Conservation (phyloP, 345 rosid species). For the Salix purpurea region DNA sequence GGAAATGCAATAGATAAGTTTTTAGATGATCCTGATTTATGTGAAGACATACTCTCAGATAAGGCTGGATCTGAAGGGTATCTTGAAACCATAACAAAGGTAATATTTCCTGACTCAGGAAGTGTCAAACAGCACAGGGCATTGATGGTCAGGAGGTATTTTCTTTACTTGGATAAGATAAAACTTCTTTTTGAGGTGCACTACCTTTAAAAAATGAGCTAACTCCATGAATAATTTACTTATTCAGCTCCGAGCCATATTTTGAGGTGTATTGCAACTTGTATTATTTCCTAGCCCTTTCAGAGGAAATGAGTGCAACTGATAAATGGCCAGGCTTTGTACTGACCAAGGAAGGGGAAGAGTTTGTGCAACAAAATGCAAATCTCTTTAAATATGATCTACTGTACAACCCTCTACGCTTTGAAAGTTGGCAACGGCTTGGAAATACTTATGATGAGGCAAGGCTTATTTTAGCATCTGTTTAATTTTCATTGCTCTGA, state of each 20-base stretch:
- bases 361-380: slow-evolving; percentile 88
- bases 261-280: slow-evolving; percentile 77
- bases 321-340: slow-evolving; percentile 99
- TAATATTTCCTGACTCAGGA: slow-evolving; percentile 52
- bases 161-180: slow-evolving; percentile 7
- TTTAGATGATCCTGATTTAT: slow-evolving; percentile 73
- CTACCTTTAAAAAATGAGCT: slow-evolving; percentile 5
- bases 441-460: slow-evolving; percentile 94
- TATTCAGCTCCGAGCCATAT: slow-evolving; percentile 77
- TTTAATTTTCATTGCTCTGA: slow-evolving; percentile 3
- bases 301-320: slow-evolving; percentile 92
- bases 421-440: slow-evolving; percentile 94
- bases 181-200: neutral
- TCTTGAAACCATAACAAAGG: slow-evolving; percentile 61
- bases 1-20: slow-evolving; percentile 79
- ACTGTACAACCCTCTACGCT: slow-evolving; percentile 78
- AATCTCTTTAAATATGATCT: slow-evolving; percentile 85
- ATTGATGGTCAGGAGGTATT: slow-evolving; percentile 54
- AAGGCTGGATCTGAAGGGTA: slow-evolving; percentile 84
- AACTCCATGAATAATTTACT: slow-evolving; percentile 22
- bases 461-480: slow-evolving; percentile 21
- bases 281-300: slow-evolving; percentile 78
- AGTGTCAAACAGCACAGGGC: slow-evolving; percentile 63
- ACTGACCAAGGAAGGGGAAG: slow-evolving; percentile 96
- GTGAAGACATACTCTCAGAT: slow-evolving; percentile 80